These are phyloP conservation scores for Saturnispora sekii DNA, from an alignment of 805 yeast species.

Conservation along the genomic window DNA sequence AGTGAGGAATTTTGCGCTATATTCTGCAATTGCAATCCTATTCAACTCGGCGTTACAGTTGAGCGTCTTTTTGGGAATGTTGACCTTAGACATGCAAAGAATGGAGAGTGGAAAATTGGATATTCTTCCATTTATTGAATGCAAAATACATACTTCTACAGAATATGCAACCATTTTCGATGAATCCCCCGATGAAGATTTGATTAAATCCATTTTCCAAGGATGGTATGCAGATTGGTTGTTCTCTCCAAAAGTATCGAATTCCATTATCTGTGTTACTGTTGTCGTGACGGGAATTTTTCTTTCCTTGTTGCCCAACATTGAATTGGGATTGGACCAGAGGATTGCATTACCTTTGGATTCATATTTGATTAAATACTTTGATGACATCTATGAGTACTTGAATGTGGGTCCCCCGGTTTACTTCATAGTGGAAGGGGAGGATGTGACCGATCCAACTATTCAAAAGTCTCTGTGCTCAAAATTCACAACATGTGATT, in stretches of 20 bases:
- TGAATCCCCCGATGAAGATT: slow-evolving; percentile 13
- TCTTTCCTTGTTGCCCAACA: slow-evolving; percentile 54
- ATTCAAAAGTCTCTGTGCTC: slow-evolving; percentile 79
- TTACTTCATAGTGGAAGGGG: slow-evolving; percentile 67
- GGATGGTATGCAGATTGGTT: slow-evolving; percentile 52
- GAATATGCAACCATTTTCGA: slow-evolving; percentile 15
- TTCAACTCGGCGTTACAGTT: slow-evolving; percentile 70
- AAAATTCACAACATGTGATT: slow-evolving; percentile 73
- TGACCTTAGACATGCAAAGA: slow-evolving; percentile 58
- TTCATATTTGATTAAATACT: slow-evolving; percentile 76
- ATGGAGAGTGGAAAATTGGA: slow-evolving; percentile 52
- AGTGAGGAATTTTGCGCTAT: slow-evolving; percentile 84
- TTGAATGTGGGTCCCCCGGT: slow-evolving; percentile 88
- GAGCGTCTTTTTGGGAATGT: slow-evolving; percentile 68
- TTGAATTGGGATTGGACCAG: slow-evolving; percentile 81
- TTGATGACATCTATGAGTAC: slow-evolving; percentile 61
- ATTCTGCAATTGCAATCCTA: slow-evolving; percentile 78
- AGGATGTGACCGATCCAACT: slow-evolving; percentile 49
- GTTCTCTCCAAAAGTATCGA: slow-evolving; percentile 37
- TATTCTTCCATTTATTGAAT: slow-evolving; percentile 45
- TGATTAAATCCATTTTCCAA: slow-evolving; percentile 34
- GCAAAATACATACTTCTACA: slow-evolving; percentile 12
- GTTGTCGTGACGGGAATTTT: slow-evolving; percentile 59
- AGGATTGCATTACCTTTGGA: slow-evolving; percentile 76
- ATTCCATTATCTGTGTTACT: slow-evolving; percentile 44